Conservation (phyloP, 108 stramenopile genomes). For the Fragilariopsis cylindrus region DNA sequence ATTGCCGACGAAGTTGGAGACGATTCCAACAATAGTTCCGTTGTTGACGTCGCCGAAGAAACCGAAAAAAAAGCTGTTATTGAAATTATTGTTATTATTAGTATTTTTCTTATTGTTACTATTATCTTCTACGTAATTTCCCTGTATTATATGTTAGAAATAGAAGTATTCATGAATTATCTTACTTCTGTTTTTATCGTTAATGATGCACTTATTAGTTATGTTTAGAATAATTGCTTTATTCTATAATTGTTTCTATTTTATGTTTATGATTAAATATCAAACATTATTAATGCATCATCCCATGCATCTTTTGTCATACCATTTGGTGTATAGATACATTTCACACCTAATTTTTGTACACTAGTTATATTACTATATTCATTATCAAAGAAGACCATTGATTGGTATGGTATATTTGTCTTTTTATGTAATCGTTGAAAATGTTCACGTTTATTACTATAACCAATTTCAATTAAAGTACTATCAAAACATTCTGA, state of each 20-base stretch:
- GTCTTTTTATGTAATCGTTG: constrained; percentile 56
- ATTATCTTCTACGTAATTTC: too few relatives aligned
- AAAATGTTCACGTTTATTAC: constrained; percentile 69
- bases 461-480: constrained; percentile 55
- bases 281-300: constrained; percentile 53
- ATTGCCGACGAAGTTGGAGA: too few relatives aligned
- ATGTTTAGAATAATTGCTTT: not conserved
- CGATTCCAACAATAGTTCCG: too few relatives aligned
- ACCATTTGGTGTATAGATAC: constrained; percentile 72
- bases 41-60: too few relatives aligned
- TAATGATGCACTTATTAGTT: not conserved
- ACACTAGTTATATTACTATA: constrained; percentile 68
- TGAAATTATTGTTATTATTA: too few relatives aligned
- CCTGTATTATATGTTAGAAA: too few relatives aligned
- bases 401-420: constrained; percentile 71
- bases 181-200: too few relatives aligned
- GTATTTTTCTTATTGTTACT: too few relatives aligned
- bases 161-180: too few relatives aligned
- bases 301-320: constrained; percentile 66
- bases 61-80: too few relatives aligned
- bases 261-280: constrained; percentile 19
- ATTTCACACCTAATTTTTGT: constrained; percentile 66
- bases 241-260: not conserved
- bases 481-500: constrained; percentile 45
- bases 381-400: constrained; percentile 92